These are phyloP conservation scores for Viola pubescens DNA, from an alignment of 441 rosid species.

Conservation along the genomic window DNA sequence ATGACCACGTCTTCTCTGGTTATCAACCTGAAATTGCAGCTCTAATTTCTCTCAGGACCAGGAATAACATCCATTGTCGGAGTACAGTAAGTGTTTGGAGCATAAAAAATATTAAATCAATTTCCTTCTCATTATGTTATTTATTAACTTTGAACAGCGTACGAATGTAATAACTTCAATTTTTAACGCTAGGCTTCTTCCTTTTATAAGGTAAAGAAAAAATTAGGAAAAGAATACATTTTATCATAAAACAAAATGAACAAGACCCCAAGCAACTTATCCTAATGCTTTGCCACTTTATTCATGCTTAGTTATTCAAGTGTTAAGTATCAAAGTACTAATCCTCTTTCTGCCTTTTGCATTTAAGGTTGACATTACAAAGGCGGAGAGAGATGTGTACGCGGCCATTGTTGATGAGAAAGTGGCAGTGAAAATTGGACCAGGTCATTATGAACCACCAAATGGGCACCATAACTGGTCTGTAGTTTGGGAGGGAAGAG, in stretches of 20 bases:
- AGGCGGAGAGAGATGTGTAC: slow-evolving; percentile 75
- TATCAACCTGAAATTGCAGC: slow-evolving; percentile 64
- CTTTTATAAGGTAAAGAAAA: neutral
- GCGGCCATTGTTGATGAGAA: slow-evolving; percentile 72
- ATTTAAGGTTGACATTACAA: slow-evolving; percentile 51
- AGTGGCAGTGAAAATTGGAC: slow-evolving; percentile 82
- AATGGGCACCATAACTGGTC: slow-evolving; percentile 51
- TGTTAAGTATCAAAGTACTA: neutral
- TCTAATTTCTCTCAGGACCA: slow-evolving; percentile 64
- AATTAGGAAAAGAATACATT: neutral
- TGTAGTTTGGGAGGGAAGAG: slow-evolving; percentile 48
- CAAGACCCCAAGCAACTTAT: neutral
- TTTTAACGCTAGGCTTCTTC: neutral
- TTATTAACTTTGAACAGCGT: neutral
- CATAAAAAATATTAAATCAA: neutral
- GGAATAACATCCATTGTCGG: slow-evolving; percentile 71
- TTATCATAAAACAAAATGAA: neutral
- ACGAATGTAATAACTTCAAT: neutral
- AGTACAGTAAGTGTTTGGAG: slow-evolving; percentile 49
- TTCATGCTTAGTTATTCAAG: neutral
- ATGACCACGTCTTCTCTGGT: slow-evolving; percentile 69
- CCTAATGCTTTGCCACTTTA: neutral
- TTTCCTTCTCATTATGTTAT: neutral
- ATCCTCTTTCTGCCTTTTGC: slow-evolving; percentile 7
- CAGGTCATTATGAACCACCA: slow-evolving; percentile 77